Conservation (phyloP, 495 filamentous ascomycete genomes). For the Podospora conica region DNA sequence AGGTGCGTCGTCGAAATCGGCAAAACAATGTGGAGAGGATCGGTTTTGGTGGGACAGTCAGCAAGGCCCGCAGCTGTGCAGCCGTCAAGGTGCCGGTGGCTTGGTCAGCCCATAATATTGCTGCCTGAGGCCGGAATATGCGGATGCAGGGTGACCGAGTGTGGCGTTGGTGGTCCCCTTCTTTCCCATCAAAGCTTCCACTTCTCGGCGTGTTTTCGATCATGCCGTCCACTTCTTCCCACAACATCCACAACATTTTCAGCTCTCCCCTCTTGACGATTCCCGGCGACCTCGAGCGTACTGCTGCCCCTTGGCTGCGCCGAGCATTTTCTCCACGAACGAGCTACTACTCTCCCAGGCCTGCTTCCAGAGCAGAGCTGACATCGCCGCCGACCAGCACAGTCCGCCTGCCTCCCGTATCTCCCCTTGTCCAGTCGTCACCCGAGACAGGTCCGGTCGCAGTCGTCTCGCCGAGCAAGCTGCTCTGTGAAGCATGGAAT, state of each 20-base stretch:
- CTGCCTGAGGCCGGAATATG: background rate
- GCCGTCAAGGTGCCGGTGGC: background rate
- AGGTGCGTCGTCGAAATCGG: background rate
- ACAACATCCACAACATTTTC: slow-evolving; percentile 2
- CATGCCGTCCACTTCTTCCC: slow-evolving; percentile 3
- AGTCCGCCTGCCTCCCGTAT: background rate
- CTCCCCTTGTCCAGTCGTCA: background rate
- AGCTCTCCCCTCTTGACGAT: background rate
- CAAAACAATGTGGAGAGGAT: no score
- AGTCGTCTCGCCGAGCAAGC: background rate
- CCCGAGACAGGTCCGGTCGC: background rate
- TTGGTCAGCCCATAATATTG: background rate
- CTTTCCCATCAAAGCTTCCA: background rate
- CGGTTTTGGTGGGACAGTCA: background rate
- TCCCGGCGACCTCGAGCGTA: background rate
- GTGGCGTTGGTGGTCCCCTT: background rate
- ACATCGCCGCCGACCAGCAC: background rate
- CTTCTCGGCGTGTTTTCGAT: background rate
- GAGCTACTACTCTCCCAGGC: background rate
- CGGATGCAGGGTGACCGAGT: background rate
- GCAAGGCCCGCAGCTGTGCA: background rate
- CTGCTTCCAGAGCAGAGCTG: background rate
- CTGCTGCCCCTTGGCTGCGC: background rate
- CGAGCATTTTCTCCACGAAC: background rate
- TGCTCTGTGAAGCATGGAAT: background rate